A percentile compares a stretch with the other conserved stretches of the same genome.
These are phyloP conservation scores for Botrytis porri DNA, from an alignment of 2,329 filamentous ascomycete species.

Conservation along the genomic window DNA sequence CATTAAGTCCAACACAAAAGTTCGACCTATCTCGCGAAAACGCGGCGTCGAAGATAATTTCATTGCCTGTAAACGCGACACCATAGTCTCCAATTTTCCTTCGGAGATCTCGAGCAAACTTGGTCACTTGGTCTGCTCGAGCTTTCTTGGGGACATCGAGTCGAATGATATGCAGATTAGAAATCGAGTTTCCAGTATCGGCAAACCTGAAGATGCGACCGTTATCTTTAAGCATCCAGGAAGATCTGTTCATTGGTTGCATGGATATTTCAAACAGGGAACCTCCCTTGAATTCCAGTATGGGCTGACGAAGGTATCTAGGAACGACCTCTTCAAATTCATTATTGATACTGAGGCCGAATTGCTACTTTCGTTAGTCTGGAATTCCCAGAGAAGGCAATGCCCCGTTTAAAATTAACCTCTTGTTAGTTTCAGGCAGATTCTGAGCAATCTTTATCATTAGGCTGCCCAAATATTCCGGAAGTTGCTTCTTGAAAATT, in stretches of 20 bases:
- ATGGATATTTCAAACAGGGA: background rate
- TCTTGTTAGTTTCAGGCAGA: background rate
- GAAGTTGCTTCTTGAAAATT: background rate
- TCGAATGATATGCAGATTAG: background rate
- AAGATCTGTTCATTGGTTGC: background rate
- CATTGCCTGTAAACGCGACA: background rate
- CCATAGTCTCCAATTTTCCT: background rate
- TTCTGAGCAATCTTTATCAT: background rate
- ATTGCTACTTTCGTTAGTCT: background rate
- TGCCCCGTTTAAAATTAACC: background rate
- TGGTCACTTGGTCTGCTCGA: rapidly evolving
- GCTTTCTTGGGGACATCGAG: background rate
- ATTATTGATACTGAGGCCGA: background rate
- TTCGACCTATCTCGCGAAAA: background rate
- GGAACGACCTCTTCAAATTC: background rate
- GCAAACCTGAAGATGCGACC: background rate
- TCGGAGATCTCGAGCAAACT: background rate
- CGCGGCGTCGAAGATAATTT: background rate
- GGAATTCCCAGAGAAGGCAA: background rate
- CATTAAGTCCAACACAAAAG: background rate
- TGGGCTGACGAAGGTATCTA: background rate
- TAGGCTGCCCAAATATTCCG: background rate
- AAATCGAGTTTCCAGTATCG: too few species aligned
- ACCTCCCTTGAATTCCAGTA: background rate
- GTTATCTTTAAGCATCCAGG: background rate